Evolutionary conservation across 2,329 filamentous ascomycete species (phyloP).

Genomic region (Didymella keratinophila): DNA sequence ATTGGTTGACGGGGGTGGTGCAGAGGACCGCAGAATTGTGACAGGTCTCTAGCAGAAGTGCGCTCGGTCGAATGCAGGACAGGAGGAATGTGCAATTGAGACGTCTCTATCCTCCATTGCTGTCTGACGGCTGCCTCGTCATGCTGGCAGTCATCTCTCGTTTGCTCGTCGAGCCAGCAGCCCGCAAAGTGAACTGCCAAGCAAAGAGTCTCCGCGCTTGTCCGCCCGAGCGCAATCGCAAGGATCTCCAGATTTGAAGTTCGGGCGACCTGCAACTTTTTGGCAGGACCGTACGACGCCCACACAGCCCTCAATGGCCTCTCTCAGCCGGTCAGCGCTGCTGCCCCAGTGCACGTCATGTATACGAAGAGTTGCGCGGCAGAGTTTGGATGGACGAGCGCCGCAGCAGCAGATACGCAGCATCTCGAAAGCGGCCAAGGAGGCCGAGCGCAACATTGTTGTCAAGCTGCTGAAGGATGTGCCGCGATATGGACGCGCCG

Average conservation of each 20-base stretch:
- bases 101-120: constrained; percentile 42
- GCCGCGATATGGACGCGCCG: constrained; percentile 58
- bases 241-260: constrained; percentile 37
- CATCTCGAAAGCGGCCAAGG: constrained; percentile 56
- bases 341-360: constrained; percentile 52
- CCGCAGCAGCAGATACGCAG: constrained; percentile 52
- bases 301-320: constrained; percentile 43
- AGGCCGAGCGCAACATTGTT: constrained; percentile 53
- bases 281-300: constrained; percentile 18
- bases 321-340: constrained; percentile 40
- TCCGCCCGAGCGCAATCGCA: constrained; percentile 32
- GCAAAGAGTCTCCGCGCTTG: constrained; percentile 21
- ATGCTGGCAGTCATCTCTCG: constrained; percentile 38
- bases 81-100: constrained; percentile 11
- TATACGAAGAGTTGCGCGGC: constrained; percentile 44
- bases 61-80: constrained; percentile 22
- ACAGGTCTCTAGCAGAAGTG: constrained; percentile 7
- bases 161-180: constrained; percentile 35
- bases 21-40: constrained; percentile 10
- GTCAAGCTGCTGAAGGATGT: constrained; percentile 63
- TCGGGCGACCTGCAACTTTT: constrained; percentile 27
- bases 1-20: constrained; percentile 35
- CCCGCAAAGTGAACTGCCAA: constrained; percentile 31
- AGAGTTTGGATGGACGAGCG: constrained; percentile 38
- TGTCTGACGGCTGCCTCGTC: constrained; percentile 26